Conservation (phyloP, 352 stramenopile species). For the Globisporangium megalacanthum region DNA sequence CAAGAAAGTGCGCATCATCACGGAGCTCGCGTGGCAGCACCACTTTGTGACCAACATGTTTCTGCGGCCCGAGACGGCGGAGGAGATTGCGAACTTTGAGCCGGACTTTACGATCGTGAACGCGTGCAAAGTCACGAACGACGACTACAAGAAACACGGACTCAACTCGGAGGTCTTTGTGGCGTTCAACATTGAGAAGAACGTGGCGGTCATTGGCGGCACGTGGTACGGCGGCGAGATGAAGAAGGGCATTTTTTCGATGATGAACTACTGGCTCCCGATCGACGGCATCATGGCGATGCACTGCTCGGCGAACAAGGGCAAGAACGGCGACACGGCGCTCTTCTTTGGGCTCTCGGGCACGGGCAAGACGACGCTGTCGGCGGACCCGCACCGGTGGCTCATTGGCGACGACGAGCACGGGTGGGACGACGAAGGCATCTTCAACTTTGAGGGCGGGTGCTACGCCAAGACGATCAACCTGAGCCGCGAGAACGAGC, state of each 20-base stretch:
- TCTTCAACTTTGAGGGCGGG: constrained; percentile 99
- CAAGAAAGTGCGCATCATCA: constrained; percentile 97
- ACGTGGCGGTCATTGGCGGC: constrained; percentile 92
- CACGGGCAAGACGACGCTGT: constrained; percentile 90
- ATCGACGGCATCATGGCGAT: constrained; percentile 95
- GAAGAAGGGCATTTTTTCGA: constrained; percentile 98
- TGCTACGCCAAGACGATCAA: constrained; percentile 99
- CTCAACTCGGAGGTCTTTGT: constrained; percentile 96
- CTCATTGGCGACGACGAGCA: constrained; percentile 91
- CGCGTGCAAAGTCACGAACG: constrained; percentile 93
- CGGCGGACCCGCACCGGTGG: constrained; percentile 83
- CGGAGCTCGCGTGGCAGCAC: constrained; percentile 97
- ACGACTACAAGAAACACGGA: constrained; percentile 92
- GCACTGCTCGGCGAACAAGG: constrained; percentile 98
- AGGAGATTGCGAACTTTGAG: constrained; percentile 91
- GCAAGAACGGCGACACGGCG: constrained; percentile 93
- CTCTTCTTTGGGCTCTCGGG: constrained; percentile 96
- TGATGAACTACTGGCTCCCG: constrained; percentile 99
- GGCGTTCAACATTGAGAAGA: constrained; percentile 96
- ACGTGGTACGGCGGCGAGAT: constrained; percentile 98
- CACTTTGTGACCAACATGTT: constrained; percentile 98
- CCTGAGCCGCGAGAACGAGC: constrained; percentile 93
- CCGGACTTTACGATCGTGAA: constrained; percentile 98
- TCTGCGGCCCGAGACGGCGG: constrained; percentile 73
- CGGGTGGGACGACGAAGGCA: constrained; percentile 96